Percentiles rank a stretch among this genome's conserved stretches.
Evolutionary conservation across 257 asterid species (phyloP).

Genomic region (Nicotiana knightiana): DNA sequence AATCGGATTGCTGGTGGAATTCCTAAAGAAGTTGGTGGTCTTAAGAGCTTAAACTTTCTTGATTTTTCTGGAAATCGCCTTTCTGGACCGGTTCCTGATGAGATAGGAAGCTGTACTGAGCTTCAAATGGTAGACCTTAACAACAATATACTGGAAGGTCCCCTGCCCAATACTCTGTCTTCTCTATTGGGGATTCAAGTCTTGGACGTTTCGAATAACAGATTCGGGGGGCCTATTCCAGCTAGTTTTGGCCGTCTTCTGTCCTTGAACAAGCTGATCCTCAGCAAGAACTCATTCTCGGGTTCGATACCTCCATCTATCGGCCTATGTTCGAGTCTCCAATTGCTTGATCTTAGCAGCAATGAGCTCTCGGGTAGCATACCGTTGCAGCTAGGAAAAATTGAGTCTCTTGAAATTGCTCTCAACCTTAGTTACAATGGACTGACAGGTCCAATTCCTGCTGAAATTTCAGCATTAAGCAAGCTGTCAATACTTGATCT

Average conservation of each 20-base stretch:
- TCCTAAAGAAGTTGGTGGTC: slow-evolving; percentile 35
- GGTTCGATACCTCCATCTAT: slow-evolving; percentile 38
- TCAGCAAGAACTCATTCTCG: slow-evolving; percentile 30
- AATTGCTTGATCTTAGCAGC: slow-evolving; percentile 39
- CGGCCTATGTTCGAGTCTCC: slow-evolving; percentile 39
- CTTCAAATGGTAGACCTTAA: slow-evolving; percentile 37
- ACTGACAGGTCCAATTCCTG: slow-evolving; percentile 33
- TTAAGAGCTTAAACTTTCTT: slow-evolving; percentile 33
- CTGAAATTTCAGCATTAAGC: slow-evolving; percentile 30
- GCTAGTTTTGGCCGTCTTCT: slow-evolving; percentile 32
- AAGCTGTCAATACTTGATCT: slow-evolving; percentile 38
- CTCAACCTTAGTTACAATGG: slow-evolving; percentile 37
- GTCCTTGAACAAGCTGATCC: slow-evolving; percentile 35
- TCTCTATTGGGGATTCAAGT: slow-evolving; percentile 38
- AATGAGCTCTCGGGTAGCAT: slow-evolving; percentile 31
- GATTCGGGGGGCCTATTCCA: slow-evolving; percentile 30
- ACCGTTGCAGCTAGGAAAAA: slow-evolving; percentile 32
- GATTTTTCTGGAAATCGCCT: slow-evolving; percentile 39
- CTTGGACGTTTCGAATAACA: slow-evolving; percentile 34
- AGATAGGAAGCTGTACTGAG: slow-evolving; percentile 31
- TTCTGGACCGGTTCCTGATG: slow-evolving; percentile 35
- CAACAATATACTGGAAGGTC: slow-evolving; percentile 33
- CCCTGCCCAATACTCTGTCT: slow-evolving; percentile 28
- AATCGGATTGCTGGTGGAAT: slow-evolving; percentile 34
- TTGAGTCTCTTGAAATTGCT: slow-evolving; percentile 40